Percentiles rank a stretch among this genome's conserved stretches.
Conservation (phyloP, 169 alveolate species). For the Eimeria sp. region DNA sequence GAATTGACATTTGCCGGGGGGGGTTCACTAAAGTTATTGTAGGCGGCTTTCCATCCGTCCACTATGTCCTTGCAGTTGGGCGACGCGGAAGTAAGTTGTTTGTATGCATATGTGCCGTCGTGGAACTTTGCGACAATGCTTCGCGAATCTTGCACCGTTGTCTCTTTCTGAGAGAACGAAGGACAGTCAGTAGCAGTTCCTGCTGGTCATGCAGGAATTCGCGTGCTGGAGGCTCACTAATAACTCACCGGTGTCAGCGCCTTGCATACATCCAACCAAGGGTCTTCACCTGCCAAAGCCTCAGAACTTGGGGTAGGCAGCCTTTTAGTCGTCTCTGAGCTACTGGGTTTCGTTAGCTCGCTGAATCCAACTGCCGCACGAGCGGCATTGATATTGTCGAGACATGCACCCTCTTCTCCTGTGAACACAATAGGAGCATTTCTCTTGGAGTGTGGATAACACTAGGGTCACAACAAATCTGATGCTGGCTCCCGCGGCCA, state of each 20-base stretch:
- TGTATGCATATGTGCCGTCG: background rate
- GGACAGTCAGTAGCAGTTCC: background rate
- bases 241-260: slow-evolving; percentile 18
- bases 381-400: background rate
- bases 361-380: background rate
- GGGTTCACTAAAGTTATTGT: background rate
- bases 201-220: background rate
- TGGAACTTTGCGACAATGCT: background rate
- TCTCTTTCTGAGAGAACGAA: background rate
- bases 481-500: background rate
- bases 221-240: background rate
- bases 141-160: no score
- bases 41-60: background rate
- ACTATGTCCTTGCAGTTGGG: background rate
- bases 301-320: background rate
- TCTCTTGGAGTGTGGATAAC: background rate
- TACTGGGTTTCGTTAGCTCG: background rate
- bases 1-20: background rate
- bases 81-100: background rate
- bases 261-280: background rate
- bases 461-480: background rate
- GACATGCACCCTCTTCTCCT: background rate
- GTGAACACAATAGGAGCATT: background rate
- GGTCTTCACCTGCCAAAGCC: no score
- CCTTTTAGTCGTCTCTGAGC: background rate